These are phyloP conservation scores for Symbiodinium natans DNA, from an alignment of 73 alveolate genomes.

Conservation along the genomic window DNA sequence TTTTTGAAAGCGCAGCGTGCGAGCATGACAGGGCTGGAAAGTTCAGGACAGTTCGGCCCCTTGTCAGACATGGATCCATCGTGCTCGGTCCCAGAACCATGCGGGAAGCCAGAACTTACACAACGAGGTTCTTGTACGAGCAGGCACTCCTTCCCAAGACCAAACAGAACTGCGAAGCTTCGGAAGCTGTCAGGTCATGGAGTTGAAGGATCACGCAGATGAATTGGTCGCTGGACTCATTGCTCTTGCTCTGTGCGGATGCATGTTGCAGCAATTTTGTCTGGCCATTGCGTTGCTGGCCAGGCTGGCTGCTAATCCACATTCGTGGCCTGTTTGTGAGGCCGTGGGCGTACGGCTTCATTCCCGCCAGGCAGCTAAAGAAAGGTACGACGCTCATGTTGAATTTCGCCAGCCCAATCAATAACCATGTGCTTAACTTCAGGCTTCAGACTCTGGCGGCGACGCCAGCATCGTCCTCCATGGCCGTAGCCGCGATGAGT, in stretches of 20 bases:
- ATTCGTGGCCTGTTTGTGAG: no score
- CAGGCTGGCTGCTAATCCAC: no score
- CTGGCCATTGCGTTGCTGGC: not conserved
- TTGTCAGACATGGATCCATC: no score
- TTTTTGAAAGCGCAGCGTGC: no score
- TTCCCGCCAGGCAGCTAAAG: not conserved
- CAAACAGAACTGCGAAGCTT: no score
- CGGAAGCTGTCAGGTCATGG: no score
- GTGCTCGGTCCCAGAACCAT: no score
- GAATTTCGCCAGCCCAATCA: not conserved
- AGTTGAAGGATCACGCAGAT: not conserved
- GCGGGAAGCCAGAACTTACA: no score
- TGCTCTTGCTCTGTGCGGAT: not conserved
- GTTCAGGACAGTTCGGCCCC: no score
- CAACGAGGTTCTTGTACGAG: no score
- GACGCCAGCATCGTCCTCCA: not conserved
- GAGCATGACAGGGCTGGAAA: no score
- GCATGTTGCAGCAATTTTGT: not conserved
- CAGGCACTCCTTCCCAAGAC: no score
- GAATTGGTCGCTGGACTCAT: not conserved
- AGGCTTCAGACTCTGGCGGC: not conserved
- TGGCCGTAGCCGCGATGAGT: not conserved
- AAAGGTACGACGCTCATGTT: not conserved
- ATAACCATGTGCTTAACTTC: not conserved
- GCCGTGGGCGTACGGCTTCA: not conserved